Evolutionary conservation across 2,329 filamentous ascomycete species (phyloP), one percentile per base, ranked within the genome.

Genomic region (Diaporthe ilicicola): DNA sequence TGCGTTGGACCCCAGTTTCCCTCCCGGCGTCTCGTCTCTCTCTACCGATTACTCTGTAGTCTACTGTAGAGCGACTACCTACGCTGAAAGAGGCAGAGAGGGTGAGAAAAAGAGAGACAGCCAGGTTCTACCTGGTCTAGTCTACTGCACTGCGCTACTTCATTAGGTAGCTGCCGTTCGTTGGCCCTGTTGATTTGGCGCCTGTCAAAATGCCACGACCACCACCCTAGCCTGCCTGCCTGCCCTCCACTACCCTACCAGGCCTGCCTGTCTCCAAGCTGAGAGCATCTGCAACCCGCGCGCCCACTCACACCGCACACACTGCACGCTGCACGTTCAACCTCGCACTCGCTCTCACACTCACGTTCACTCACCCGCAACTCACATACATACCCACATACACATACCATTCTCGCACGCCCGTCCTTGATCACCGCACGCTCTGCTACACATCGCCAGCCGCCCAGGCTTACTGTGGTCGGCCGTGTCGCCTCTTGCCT

Each of bases 131-230:
- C 8, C 19, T 53, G 34, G n/a, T 46, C 32, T 32, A 39, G 8
- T 32, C 7, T 4, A 9, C 1, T 15, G n/a, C 10, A n/a, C 32
- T 55, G 13, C 34, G 19, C 53, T 48, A 22, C n/a, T 55, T 59
- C 17, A 24, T 51, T 56, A 19, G 64, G 51, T 67, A 59, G 44
- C 64, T 67, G 32, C 59, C 44, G 54, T 39, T 46, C 37, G 13
- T 67, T 54, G 62, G 53, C 42, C 50, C 39, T 50, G 37, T n/a
- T 50, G 24, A 61, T 46, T 51, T 55, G 70, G 70, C 67, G 70
- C 46, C 70, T 72, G 70, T 67, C 70, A 72, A 72, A 70, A 70
- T 72, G 70, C 70, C 69, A 69, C 67, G 27, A 62, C 59, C 64
- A 53, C 44, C 44, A 55, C 46, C 53, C 59, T 24, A 64, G 50